Base-by-base conservation (phyloP, 345 rosid species). In the Populus alba region DNA sequence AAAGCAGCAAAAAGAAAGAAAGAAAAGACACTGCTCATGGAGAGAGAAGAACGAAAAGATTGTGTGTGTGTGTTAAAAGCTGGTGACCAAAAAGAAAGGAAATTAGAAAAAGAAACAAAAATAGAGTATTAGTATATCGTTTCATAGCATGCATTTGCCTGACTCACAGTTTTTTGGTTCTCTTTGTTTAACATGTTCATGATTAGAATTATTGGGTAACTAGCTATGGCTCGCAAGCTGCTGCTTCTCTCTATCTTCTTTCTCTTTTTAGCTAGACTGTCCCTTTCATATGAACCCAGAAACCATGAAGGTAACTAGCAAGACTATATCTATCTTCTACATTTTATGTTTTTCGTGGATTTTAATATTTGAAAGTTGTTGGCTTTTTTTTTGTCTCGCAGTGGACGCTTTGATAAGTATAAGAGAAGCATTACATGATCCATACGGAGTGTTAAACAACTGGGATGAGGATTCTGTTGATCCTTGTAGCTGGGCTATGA, bases 401-500 rank as follows among this genome's bases (percentile, higher is more conserved):
- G 98, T 95, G 85, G 98, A 90, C 51, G 97, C 98, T 38, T 71
- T 95, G 89, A 90, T 93, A 70, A 86, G 86, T 70, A 80, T 93
- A 75, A 88, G 77, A 77, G 86, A 80, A 61, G 87, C 78, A 29
- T 80, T 93, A 83, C 79, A 85, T 66, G 98, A 95, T 80, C 95
- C 96, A 5, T 92, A 89, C 78, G 98, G 97, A n/a, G 94, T 91
- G 45, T 79, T 95, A 71, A 92, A 85, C 89, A 92, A 92, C 87
- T 95, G 98, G 98, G 98, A 95, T 77, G 95, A 88, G 75, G 90
- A 90, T 68, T 93, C 98, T 59, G 98, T 95, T 75, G 98, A 95
- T 88, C 98, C 98, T 38, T 95, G 98, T 80, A 95, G 97, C 74
- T 95, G 98, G 98, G 93, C 97, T 25, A 91, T 95, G 98, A 83